Conservation (phyloP, 768 basidiomycete genomes). For the Mycena indigotica region DNA sequence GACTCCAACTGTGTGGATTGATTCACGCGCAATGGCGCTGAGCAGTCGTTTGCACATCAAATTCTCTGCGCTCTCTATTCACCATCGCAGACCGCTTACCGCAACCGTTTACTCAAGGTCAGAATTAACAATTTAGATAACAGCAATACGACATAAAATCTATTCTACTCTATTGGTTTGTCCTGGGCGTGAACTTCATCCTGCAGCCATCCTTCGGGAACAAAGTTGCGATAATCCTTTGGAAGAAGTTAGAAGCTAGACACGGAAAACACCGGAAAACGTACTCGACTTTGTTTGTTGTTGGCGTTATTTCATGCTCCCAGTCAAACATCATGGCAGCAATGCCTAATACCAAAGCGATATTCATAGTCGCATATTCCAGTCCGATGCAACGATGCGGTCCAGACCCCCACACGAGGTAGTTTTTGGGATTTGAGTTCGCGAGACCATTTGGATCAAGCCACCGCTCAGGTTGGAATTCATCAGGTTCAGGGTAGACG, state of each 20-base stretch:
- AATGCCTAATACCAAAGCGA: slow-evolving; percentile 81
- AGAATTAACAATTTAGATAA: no score
- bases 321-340: slow-evolving; percentile 81
- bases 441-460: slow-evolving; percentile 79
- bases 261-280: slow-evolving; percentile 33
- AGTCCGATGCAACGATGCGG: slow-evolving; percentile 91
- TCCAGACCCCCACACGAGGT: slow-evolving; percentile 92
- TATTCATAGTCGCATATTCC: slow-evolving; percentile 93
- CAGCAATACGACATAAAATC: slow-evolving; percentile 7
- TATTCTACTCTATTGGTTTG: slow-evolving; percentile 18
- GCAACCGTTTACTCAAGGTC: no score
- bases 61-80: no score
- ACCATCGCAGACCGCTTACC: no score
- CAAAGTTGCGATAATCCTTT: slow-evolving; percentile 89
- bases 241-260: background rate
- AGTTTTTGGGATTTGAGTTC: slow-evolving; percentile 88
- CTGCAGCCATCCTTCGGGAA: slow-evolving; percentile 94
- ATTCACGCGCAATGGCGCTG: no score
- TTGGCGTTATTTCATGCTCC: slow-evolving; percentile 81
- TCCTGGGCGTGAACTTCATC: slow-evolving; percentile 73
- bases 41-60: no score
- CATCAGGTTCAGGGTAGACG: slow-evolving; percentile 85
- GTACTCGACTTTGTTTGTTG: slow-evolving; percentile 80
- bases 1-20: no score
- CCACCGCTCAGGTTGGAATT: slow-evolving; percentile 89